Evolutionary conservation across 2,329 filamentous ascomycete species (phyloP).

Genomic region (Colletotrichum echinochloae): DNA sequence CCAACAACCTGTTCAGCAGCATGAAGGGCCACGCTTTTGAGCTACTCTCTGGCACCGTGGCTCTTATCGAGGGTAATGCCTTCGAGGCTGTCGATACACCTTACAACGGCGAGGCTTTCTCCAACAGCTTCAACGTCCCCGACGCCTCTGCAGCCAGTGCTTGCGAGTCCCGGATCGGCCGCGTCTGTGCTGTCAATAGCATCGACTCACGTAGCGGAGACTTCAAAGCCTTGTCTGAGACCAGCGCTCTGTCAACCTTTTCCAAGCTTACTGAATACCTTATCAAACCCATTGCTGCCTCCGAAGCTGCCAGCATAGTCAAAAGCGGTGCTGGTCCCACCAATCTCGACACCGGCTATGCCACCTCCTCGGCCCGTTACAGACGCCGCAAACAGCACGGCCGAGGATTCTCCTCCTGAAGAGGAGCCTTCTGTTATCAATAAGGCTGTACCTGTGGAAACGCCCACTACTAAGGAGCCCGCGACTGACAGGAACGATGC

Average conservation of each 20-base stretch:
- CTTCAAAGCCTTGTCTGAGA: constrained; percentile 42
- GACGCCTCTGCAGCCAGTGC: constrained; percentile 40
- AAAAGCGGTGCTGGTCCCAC: constrained; percentile 43
- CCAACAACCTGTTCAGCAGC: constrained; percentile 47
- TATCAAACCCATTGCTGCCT: constrained; percentile 45
- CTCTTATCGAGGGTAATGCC: constrained; percentile 46
- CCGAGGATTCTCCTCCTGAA: constrained; percentile 2
- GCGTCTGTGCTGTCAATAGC: constrained; percentile 34
- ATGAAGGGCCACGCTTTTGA: constrained; percentile 61
- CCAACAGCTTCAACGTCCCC: constrained; percentile 44
- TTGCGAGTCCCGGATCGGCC: constrained; percentile 24
- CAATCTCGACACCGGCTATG: constrained; percentile 42
- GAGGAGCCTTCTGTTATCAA: background rate
- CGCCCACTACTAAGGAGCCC: background rate
- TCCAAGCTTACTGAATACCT: constrained; percentile 42
- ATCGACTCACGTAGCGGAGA: constrained; percentile 42
- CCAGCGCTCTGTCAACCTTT: constrained; percentile 41
- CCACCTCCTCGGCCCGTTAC: constrained; percentile 11
- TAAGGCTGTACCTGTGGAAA: background rate
- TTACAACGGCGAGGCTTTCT: constrained; percentile 49
- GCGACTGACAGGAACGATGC: background rate
- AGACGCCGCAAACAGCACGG: background rate
- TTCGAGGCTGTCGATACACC: constrained; percentile 45
- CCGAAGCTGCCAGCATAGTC: constrained; percentile 44
- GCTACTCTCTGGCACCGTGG: constrained; percentile 53